Evolutionary conservation across 305 asterid species (phyloP), one percentile per base, ranked within the genome.

Genomic region (Fraxinus xanthoxyloides): DNA sequence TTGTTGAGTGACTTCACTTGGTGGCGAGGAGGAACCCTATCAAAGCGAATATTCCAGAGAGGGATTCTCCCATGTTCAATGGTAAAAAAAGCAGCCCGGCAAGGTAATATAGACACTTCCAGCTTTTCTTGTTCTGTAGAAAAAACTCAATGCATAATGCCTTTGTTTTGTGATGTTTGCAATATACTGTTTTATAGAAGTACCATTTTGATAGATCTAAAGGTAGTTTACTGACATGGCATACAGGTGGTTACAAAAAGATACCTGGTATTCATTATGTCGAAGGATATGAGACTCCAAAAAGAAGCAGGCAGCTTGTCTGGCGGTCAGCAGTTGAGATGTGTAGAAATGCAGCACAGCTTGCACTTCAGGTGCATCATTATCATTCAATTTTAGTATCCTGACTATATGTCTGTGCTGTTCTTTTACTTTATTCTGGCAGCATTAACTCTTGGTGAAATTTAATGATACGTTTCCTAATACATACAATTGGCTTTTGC

Each of bases 301-400:
- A 84, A 89, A 88, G 88, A 87, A 93, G 90, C 90, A 92, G 92
- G 83, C 97, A 85, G 89, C 90, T 92, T 80, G 83, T 90, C 85
- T 97, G 98, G 98, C 93, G 97, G 82, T 91, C 98, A 77, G 95
- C 98, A 77, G 97, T 97, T 85, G 99, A 95, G 84, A 92, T 84
- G 86, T 88, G 98, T 89, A 86, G 89, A 87, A 95, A 89, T 56
- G 77, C 84, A 75, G 89, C 98, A 79, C 97, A 92, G 87, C 94
- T 97, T 82, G 98, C 98, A 40, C 97, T 95, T 84, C 99, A 97
- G 98, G 99, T 97, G 78, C 81, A 80, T 80, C 43, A 65, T 75
- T 28, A 59, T 80, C 70, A 48, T 84, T 61, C 59, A 19, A 76
- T 72, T 72, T 72, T 32, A 34, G 76, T 34, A 35, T 32, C 76